A percentile compares a stretch with the other conserved stretches of the same genome.
phyloP scores from a whole-genome alignment of 2,329 filamentous ascomycete species.

The Apiospora koreana region DNA sequence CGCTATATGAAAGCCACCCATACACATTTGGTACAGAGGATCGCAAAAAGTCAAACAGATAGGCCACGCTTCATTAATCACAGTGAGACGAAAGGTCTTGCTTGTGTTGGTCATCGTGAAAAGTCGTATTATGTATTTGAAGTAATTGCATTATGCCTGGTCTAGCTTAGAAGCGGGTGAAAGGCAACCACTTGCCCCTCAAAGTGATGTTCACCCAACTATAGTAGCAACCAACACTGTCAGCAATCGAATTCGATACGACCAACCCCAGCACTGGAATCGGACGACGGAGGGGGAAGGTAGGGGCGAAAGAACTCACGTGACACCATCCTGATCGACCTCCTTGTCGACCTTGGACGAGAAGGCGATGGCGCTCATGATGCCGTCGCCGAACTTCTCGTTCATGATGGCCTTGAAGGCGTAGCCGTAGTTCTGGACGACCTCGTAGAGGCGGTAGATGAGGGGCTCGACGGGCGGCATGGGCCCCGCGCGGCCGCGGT shows the following conservation, averaged over 20 bases:
- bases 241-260: neutral
- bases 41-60: neutral
- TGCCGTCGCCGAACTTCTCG: conserved; percentile 92
- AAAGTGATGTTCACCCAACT: conserved; percentile 36
- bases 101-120: neutral
- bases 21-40: too few species aligned
- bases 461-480: conserved; percentile 85
- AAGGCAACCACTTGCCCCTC: conserved; percentile 35
- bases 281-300: too few species aligned
- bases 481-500: conserved; percentile 75
- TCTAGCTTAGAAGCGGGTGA: conserved; percentile 28
- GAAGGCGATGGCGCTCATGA: conserved; percentile 95
- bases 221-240: neutral
- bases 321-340: conserved; percentile 75
- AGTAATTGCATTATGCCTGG: neutral
- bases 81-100: neutral
- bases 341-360: conserved; percentile 93
- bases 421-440: conserved; percentile 96
- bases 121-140: neutral
- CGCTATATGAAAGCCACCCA: too few species aligned
- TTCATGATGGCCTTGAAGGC: conserved; percentile 94
- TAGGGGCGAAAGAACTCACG: conserved; percentile 33
- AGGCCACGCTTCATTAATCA: neutral
- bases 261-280: too few species aligned
- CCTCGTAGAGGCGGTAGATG: conserved; percentile 90